These are phyloP conservation scores for Cyclospora cayetanensis DNA, from an alignment of 169 alveolate species.

Conservation along the genomic window DNA sequence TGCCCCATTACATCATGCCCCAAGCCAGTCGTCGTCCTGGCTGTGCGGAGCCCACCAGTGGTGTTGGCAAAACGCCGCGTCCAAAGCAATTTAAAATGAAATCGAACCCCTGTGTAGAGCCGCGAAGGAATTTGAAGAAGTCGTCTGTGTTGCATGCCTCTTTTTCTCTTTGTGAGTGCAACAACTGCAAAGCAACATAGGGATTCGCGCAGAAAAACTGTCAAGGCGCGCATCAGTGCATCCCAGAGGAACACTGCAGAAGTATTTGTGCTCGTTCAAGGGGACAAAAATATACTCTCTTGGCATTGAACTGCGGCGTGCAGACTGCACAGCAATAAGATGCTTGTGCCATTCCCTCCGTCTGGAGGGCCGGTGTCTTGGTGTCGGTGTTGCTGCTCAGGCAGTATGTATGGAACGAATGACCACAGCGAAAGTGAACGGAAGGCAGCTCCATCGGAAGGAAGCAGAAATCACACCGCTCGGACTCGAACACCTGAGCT, in stretches of 20 bases:
- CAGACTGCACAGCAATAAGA: slow-evolving; percentile 56
- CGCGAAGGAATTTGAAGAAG: slow-evolving; percentile 74
- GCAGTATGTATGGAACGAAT: slow-evolving; percentile 71
- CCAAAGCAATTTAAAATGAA: slow-evolving; percentile 69
- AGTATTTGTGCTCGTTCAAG: too few relatives aligned
- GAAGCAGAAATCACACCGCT: slow-evolving; percentile 66
- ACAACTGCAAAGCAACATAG: slow-evolving; percentile 45
- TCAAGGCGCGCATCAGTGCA: too few relatives aligned
- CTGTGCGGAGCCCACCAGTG: slow-evolving; percentile 42
- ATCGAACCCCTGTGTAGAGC: slow-evolving; percentile 70
- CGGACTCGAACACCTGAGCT: slow-evolving; percentile 61
- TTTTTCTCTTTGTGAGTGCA: slow-evolving; percentile 69
- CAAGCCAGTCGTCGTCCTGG: too few relatives aligned
- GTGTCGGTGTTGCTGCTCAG: slow-evolving; percentile 53
- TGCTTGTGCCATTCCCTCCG: slow-evolving; percentile 11
- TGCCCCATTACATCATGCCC: too few relatives aligned
- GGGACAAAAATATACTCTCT: slow-evolving; percentile 66
- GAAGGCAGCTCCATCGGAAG: slow-evolving; percentile 70
- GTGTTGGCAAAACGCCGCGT: slow-evolving; percentile 66
- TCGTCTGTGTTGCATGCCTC: slow-evolving; percentile 69
- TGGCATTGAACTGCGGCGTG: slow-evolving; percentile 69
- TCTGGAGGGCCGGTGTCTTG: slow-evolving; percentile 7
- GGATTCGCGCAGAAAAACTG: not conserved
- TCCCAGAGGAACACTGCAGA: too few relatives aligned
- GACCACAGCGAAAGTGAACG: slow-evolving; percentile 72